These are phyloP conservation scores for Termitomyces sp. DNA, from an alignment of 768 basidiomycete genomes.

Conservation along the genomic window DNA sequence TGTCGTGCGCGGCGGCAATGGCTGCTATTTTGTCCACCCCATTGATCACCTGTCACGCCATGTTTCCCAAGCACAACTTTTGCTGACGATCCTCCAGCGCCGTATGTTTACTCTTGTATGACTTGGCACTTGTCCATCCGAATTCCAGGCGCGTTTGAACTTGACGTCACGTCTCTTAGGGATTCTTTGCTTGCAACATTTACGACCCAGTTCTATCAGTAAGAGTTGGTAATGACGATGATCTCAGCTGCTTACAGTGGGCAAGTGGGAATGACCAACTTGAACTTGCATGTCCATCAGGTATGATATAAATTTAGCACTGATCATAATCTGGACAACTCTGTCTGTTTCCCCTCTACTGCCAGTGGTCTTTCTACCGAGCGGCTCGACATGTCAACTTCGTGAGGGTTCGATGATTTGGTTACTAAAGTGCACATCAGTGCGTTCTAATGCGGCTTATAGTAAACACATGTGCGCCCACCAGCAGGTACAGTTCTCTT, in stretches of 20 bases:
- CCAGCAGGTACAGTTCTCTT: neutral
- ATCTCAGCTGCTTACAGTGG: neutral
- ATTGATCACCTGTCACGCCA: neutral
- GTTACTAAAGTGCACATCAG: too few relatives aligned
- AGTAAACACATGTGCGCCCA: neutral
- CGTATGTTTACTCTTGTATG: neutral
- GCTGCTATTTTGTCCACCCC: neutral
- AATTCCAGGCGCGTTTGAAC: neutral
- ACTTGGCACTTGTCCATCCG: neutral
- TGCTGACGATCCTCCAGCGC: too few relatives aligned
- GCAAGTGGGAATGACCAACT: neutral
- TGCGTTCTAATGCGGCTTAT: too few relatives aligned
- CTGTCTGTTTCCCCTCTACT: neutral
- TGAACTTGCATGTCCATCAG: neutral
- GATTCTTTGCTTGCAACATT: neutral
- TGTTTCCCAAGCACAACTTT: neutral
- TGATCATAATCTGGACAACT: neutral
- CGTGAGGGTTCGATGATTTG: neutral
- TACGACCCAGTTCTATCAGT: neutral
- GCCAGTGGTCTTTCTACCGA: neutral
- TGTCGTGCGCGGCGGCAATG: too few relatives aligned
- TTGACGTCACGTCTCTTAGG: neutral
- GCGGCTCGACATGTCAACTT: neutral
- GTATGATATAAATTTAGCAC: neutral
- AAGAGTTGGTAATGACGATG: neutral